Evolutionary conservation across 345 rosid genomes (phyloP).

Genomic region (Murraya koenigii): DNA sequence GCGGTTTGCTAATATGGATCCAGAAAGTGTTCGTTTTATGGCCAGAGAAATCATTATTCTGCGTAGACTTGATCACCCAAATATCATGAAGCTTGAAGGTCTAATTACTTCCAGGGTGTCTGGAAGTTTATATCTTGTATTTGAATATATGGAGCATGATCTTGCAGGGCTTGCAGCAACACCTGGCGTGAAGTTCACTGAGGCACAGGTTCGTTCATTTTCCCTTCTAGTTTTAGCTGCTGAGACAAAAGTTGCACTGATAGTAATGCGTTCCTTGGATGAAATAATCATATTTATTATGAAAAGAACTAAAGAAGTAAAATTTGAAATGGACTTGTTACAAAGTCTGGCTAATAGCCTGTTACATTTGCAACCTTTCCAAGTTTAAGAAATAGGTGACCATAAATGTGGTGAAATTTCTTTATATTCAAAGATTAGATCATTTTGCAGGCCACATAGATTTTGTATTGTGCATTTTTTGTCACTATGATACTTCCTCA

Average conservation of each 20-base stretch:
- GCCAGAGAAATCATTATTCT: constrained; percentile 59
- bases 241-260: not conserved
- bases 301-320: not conserved
- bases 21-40: constrained; percentile 67
- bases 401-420: not conserved
- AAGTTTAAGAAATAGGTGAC: not conserved
- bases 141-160: constrained; percentile 68
- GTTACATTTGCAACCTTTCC: not conserved
- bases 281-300: not conserved
- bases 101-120: constrained; percentile 51
- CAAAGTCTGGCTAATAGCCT: not conserved
- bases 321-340: not conserved
- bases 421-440: not conserved
- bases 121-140: constrained; percentile 52
- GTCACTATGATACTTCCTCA: not conserved
- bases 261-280: not conserved
- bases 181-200: constrained; percentile 42
- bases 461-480: not conserved
- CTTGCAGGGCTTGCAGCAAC: constrained; percentile 53
- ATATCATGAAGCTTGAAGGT: constrained; percentile 64
- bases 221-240: not conserved
- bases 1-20: constrained; percentile 63
- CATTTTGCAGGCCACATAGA: not conserved
- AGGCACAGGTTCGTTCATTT: constrained; percentile 44
- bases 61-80: constrained; percentile 57